Base-by-base conservation (phyloP, 78 protist species). In the Dictyostelium purpureum region DNA sequence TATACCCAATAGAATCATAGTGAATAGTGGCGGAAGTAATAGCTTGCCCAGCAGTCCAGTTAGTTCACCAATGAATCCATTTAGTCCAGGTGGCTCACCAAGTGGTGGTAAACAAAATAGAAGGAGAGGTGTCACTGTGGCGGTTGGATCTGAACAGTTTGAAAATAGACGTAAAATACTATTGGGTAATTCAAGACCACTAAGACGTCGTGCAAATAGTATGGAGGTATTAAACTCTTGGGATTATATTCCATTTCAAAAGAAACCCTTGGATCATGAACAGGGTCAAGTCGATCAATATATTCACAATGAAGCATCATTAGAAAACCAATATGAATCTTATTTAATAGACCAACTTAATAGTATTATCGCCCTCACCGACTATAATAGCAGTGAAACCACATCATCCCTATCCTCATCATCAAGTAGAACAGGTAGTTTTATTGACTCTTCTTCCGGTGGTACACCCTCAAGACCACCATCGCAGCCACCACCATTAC, bases 101-200 rank as follows among this genome's bases (percentile, higher is more conserved):
- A 38, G 61, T 4, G 85, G 71, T 5, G 47, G 74, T n/a, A 35
- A 40, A 43, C 6, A 28, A 2, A 43, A 31, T 28, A 54, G 91
- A 59, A 85, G 65, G 37, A 57, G 91, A 40, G 91, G 91, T 31
- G 91, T 85, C 28, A 85, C 91, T 19, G 81, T 85, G 1, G 79
- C 91, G 2, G 75, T 42, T 10, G 61, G 80, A 6, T 31, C 69
- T 26, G 45, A 24, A 51, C 52, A 75, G 33, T 11, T 24, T 14
- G 81, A 51, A 59, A 28, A 43, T 31, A 19, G 65, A 26, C 33
- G 90, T 40, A 42, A 35, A 12, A 59, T 59, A 21, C 37, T 85
- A 49, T 40, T 74, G 1, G 80, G 80, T 21, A 67, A 67, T n/a
- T 38, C 56, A 3, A 43, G 51, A 28, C 66, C 59, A 52, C 6